Conservation (phyloP, 345 rosid genomes). For the Populus pruinosa region DNA sequence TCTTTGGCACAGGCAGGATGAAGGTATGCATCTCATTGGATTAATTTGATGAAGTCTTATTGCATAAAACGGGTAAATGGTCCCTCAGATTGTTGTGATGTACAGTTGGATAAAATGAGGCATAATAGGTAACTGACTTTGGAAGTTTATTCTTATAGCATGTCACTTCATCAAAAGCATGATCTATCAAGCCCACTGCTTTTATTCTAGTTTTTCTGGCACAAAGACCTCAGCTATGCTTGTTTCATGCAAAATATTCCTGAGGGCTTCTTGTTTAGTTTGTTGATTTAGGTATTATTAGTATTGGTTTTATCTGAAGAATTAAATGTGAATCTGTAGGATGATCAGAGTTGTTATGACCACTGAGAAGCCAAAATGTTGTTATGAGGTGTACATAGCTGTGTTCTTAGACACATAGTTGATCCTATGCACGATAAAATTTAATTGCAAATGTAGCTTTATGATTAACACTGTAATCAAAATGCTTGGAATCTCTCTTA, state of each 20-base stretch:
- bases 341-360: not conserved
- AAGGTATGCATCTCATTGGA: conserved; percentile 46
- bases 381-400: not conserved
- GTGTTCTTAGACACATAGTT: not conserved
- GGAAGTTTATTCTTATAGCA: not conserved
- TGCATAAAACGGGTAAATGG: not conserved
- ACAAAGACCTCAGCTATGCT: too few relatives aligned
- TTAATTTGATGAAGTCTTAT: not conserved
- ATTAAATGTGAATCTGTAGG: not conserved
- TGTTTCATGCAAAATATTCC: not conserved
- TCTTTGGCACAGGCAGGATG: conserved; percentile 40
- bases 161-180: not conserved
- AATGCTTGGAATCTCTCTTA: not conserved
- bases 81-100: not conserved
- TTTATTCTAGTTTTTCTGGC: not conserved
- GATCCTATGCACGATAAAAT: not conserved
- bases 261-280: not conserved
- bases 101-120: not conserved
- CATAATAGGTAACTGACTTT: not conserved
- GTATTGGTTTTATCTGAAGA: not conserved
- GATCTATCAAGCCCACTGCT: not conserved
- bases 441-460: not conserved
- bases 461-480: not conserved
- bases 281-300: not conserved
- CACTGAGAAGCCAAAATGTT: not conserved